Evolutionary conservation across 106 monocot genomes (phyloP).

Genomic region (Dendrobium huoshanense): DNA sequence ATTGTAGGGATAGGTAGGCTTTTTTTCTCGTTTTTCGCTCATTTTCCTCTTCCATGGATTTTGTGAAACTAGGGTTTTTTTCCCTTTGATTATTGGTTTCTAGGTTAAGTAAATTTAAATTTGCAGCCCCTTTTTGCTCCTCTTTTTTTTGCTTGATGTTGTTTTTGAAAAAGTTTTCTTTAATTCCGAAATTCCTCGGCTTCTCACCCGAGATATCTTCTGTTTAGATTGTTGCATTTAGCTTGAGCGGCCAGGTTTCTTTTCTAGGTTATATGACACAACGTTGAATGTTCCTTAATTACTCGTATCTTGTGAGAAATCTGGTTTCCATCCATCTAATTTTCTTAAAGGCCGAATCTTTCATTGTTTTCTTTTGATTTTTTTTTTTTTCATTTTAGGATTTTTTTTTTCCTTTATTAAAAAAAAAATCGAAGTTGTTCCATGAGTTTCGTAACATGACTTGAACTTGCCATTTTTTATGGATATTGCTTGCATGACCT

Average conservation of each 20-base stretch:
- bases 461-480: background rate
- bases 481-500: background rate
- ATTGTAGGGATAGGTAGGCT: slow-evolving; percentile 33
- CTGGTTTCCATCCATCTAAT: background rate
- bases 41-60: background rate
- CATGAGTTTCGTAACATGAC: background rate
- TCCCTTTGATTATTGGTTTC: background rate
- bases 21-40: background rate
- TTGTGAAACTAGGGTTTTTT: background rate
- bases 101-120: background rate
- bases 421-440: background rate
- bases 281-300: background rate
- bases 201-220: background rate
- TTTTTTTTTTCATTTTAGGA: background rate
- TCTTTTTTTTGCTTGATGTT: background rate
- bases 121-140: background rate
- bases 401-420: background rate
- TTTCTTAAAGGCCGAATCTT: background rate
- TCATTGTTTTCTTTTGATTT: background rate
- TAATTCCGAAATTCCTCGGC: background rate
- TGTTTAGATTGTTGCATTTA: background rate
- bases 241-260: background rate
- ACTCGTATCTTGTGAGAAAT: background rate
- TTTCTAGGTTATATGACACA: background rate
- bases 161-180: background rate